These are phyloP conservation scores for Botrytis squamosa DNA, from an alignment of 2,329 filamentous ascomycete species.

Conservation along the genomic window DNA sequence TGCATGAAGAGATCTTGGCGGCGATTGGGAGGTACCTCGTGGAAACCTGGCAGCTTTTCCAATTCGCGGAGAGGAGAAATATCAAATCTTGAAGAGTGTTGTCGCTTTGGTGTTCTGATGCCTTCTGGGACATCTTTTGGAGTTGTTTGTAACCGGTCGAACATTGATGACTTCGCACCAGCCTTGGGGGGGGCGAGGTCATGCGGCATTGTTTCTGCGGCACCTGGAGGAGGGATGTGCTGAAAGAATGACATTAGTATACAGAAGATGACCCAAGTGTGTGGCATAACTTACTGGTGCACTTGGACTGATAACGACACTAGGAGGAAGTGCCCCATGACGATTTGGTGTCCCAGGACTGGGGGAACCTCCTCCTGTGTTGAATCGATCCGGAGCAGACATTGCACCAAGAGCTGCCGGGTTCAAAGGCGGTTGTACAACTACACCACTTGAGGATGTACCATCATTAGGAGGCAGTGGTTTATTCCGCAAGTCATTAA, in stretches of 20 bases:
- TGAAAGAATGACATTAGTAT: constrained; percentile 40
- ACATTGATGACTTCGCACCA: constrained; percentile 83
- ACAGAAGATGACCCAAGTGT: neutral
- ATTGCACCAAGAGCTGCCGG: constrained; percentile 32
- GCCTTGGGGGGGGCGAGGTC: constrained; percentile 93
- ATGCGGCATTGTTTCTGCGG: constrained; percentile 96
- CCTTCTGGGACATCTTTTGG: constrained; percentile 97
- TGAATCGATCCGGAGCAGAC: constrained; percentile 46
- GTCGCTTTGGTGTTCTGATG: constrained; percentile 89
- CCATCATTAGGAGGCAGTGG: constrained; percentile 61
- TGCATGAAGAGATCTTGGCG: constrained; percentile 98
- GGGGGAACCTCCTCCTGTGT: constrained; percentile 41
- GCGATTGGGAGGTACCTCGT: constrained; percentile 92
- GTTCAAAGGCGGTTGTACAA: constrained; percentile 37
- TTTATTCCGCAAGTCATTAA: constrained; percentile 85
- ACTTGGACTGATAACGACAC: constrained; percentile 92
- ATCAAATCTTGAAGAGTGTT: constrained; percentile 96
- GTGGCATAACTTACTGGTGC: constrained; percentile 68
- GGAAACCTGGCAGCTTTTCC: constrained; percentile 95
- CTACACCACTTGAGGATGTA: constrained; percentile 26
- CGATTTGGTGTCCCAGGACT: constrained; percentile 60
- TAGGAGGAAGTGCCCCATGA: constrained; percentile 69
- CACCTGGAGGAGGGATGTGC: constrained; percentile 90
- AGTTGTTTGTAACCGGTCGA: constrained; percentile 85
- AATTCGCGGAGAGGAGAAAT: constrained; percentile 95